Conservation (phyloP, 2,329 filamentous ascomycete genomes). For the Alternaria sp. region DNA sequence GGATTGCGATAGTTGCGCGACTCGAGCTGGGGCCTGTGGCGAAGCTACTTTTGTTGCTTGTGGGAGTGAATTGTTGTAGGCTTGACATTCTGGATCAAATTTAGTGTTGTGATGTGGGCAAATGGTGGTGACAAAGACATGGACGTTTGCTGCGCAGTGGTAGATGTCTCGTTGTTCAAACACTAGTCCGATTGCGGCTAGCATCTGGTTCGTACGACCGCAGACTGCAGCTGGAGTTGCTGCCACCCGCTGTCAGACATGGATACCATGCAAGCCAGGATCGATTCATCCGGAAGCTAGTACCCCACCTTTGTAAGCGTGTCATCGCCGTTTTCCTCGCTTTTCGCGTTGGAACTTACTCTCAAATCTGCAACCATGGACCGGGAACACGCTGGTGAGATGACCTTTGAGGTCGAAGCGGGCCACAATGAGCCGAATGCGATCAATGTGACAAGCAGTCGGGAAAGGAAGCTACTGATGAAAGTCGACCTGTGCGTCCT, state of each 20-base stretch:
- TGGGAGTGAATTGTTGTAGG: neutral
- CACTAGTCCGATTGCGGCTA: neutral
- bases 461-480: conserved; percentile 60
- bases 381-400: conserved; percentile 2
- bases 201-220: neutral
- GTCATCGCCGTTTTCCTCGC: neutral
- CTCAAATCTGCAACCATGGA: conserved; percentile 6
- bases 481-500: conserved; percentile 70
- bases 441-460: conserved; percentile 60
- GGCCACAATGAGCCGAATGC: conserved; percentile 31
- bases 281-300: neutral
- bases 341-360: neutral
- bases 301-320: neutral
- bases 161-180: neutral
- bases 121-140: neutral
- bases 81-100: neutral
- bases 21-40: neutral
- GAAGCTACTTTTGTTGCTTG: neutral
- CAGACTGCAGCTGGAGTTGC: neutral
- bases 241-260: neutral
- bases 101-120: neutral
- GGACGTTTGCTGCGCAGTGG: neutral
- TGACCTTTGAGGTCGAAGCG: conserved; percentile 3
- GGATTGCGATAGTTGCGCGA: neutral
- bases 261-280: neutral